Base-by-base conservation (phyloP, 176 grass and related monocot species). In the Aegilops speltoides region DNA sequence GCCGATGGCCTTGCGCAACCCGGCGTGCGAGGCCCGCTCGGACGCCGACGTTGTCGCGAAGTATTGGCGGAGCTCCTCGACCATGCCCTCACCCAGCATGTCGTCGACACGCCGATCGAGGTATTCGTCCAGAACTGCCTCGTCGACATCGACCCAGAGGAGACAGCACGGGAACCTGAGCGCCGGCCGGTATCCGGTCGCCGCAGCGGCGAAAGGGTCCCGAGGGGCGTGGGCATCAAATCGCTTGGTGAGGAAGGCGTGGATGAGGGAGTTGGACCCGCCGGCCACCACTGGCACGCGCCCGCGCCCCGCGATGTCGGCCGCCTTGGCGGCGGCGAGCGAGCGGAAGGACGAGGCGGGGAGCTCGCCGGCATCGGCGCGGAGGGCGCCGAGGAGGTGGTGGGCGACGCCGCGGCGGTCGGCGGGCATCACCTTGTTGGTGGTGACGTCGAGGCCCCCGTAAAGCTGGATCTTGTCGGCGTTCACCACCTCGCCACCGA, bases 391-490 rank as follows among this genome's bases (percentile, higher is more conserved):
- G 41, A 98, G 89, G 46, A 98, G 91, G 80, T 98, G 95, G 81
- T 98, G 95, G 31, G 63, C 78, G 25, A 98, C 89, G 38, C 95
- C 89, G 3, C 87, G 88, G 34, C 95, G 91, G 46, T 95, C 93
- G 15, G 72, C 41, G 37, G 60, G n/a, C 1, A 82, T 64, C 20
- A 98, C 87, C 89, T 98, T 98, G 81, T 98, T 98, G 34, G 95
- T 98, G 83, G 95, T 98, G 81, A 95, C 83, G 78, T 98, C 93
- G 14, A 98, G 95, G 25, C 93, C 91, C 2, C 64, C 37, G 77
- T 98, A 98, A 16, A 95, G 87, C 83, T 98, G 95, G 69, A 95
- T 98, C 88, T 98, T 98, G 63, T 98, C 95, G 70, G 95, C 85
- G 89, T 98, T 98, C 38, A 98, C 68, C 25, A 95, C 85, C 88